Evolutionary conservation across 352 stramenopile genomes (phyloP), one percentile per base, ranked within the genome.

Genomic region (Globisporangium cylindrosporum): DNA sequence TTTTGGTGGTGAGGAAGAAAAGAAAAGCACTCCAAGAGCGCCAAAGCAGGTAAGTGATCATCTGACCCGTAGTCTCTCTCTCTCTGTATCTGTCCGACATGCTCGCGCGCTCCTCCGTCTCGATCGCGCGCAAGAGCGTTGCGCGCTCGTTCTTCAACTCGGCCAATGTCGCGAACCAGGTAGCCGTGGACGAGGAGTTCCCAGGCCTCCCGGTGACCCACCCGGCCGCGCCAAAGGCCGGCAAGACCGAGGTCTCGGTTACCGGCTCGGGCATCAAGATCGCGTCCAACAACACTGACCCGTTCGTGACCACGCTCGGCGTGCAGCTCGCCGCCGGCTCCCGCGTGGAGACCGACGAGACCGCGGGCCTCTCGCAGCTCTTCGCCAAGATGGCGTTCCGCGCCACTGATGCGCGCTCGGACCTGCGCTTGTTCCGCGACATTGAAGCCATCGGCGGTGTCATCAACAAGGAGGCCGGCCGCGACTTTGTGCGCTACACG

Each of bases 311-410:
- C 51, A 77, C 85, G 59, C 78, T 95, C 24, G 84, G 78, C 62
- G 71, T 95, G 56, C 73, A 92, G 68, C 68, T 95, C 27, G 76
- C 71, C 22, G 79, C 88, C 10, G 88, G 88, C 32, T 71, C 75
- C 59, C 81, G 84, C 64, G 73, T 86, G 63, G 88, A 95, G 73
- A 82, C 63, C 32, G 85, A 93, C 55, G 85, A 87, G 57, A 91
- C 78, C 12, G 73, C 83, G n/a, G 88, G 88, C 34, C 55, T 94
- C 20, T 84, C 88, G 75, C 82, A 93, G 77, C 78, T 95, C 54
- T 90, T 90, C 55, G 74, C 82, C 66, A 92, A 94, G 76, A 86
- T 93, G 82, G 86, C 88, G 38, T 95, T 95, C 84, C 88, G 86
- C 54, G 75, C 86, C 27, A 95, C 88, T 12, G 66, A 83, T 32